Evolutionary conservation across 495 filamentous ascomycete species (phyloP).

Genomic region (Echria macrotheca): DNA sequence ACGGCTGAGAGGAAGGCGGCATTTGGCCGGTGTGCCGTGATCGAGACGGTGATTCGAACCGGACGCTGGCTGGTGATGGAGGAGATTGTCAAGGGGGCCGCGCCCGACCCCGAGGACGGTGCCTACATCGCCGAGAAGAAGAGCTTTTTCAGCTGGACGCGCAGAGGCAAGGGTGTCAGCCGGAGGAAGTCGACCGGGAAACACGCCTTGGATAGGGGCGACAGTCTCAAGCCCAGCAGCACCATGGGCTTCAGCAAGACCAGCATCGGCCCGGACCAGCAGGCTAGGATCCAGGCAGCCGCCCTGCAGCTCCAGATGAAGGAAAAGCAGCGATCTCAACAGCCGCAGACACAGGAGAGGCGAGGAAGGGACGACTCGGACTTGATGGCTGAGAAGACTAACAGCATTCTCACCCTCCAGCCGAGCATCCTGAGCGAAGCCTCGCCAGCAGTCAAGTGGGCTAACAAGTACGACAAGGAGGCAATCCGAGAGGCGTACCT

Average conservation of each 20-base stretch:
- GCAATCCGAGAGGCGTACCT: constrained; percentile 77
- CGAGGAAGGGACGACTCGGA: constrained; percentile 52
- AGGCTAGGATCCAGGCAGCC: constrained; percentile 85
- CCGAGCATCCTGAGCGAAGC: constrained; percentile 81
- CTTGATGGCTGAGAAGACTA: constrained; percentile 65
- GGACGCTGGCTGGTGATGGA: constrained; percentile 91
- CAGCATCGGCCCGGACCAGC: constrained; percentile 86
- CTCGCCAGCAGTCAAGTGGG: constrained; percentile 93
- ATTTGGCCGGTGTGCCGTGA: constrained; percentile 87
- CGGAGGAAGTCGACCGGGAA: constrained; percentile 64
- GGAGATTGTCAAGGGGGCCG: constrained; percentile 93
- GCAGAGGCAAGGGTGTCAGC: constrained; percentile 57
- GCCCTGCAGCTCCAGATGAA: constrained; percentile 67
- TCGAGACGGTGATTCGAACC: constrained; percentile 78
- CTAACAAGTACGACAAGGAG: constrained; percentile 82
- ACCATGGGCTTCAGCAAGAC: constrained; percentile 68
- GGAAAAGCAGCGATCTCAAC: constrained; percentile 54
- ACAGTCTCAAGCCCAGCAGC: constrained; percentile 25
- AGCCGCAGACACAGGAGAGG: constrained; percentile 34
- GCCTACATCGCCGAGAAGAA: constrained; percentile 95
- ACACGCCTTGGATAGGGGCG: constrained; percentile 32
- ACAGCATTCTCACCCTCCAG: constrained; percentile 86
- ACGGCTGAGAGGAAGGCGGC: constrained; percentile 76
- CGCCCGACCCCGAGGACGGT: constrained; percentile 73
- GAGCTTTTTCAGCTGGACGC: constrained; percentile 78